Base-by-base conservation (phyloP, 805 yeast species). In the Saccharomyces jurei region DNA sequence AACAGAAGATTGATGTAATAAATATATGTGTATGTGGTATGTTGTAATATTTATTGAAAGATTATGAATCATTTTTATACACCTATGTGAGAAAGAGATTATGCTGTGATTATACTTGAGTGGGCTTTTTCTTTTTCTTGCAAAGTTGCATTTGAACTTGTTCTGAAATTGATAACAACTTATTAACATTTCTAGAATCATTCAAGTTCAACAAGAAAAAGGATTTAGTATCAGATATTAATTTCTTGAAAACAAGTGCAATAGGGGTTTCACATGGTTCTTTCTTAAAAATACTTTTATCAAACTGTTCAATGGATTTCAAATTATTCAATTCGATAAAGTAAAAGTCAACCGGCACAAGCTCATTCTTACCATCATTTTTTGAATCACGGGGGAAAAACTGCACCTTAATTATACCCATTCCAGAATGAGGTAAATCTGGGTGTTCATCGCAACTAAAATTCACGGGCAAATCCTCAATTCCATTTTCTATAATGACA, bases 171-270 rank as follows among this genome's bases (percentile, higher is more conserved):
- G 60, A 54, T 36, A 62, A 52, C 11, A 66, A 41, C 9, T 54
- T 52, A 10, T 55, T 58, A 8, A 60, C 53, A 6, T 52, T 56
- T 13, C 64, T 61, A 3, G 52, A 56, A 29, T 57, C 48, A 32
- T 61, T 57, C 30, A 74, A 50, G 51, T 70, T 65, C 51, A 71
- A 63, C 4, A 75, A 50, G 30, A 72, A 65, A 41, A 74, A 64
- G 29, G 74, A 62, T 55, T 74, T 75, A 31, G 77, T 71, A 46
- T 70, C 66, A 10, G 63, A 57, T 28, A 71, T 58, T 21, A 72
- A 47, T 30, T 64, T 63, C 48, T 61, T 63, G n/a, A 67, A 56
- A 31, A 68, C 60, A 36, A 61, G 52, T 13, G 63, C 58, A n/a
- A 67, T 58, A n/a, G 68, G 67, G 14, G 63, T 59, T 8, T 56